Evolutionary conservation across 164 flowering plant genomes (phyloP).

Genomic region (Vitis vinifera): DNA sequence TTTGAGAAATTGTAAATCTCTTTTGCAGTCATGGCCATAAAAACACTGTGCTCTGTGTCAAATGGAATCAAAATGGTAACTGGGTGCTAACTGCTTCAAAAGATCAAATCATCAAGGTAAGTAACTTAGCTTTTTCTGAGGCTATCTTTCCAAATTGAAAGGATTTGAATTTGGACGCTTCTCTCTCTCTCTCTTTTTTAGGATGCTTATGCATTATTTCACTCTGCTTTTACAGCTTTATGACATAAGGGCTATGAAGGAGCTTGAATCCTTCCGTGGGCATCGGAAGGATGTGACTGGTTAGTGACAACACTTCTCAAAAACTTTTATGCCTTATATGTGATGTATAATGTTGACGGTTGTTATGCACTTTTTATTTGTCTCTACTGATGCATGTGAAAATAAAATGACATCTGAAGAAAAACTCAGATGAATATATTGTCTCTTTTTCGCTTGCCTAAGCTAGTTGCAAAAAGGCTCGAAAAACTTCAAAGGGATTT

Average conservation of each 20-base stretch:
- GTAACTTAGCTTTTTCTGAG: background rate
- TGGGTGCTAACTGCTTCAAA: slow-evolving; percentile 98
- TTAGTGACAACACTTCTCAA: slow-evolving; percentile 34
- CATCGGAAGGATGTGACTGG: slow-evolving; percentile 96
- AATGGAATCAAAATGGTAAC: slow-evolving; percentile 99
- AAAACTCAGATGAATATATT: no score
- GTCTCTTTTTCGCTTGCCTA: no score
- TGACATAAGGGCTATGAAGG: slow-evolving; percentile 98
- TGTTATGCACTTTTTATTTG: background rate
- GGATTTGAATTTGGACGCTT: background rate
- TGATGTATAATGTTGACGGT: background rate
- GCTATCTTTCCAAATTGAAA: background rate
- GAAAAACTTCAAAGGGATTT: no score
- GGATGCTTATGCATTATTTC: background rate
- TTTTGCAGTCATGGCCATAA: slow-evolving; percentile 96
- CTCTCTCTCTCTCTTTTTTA: background rate
- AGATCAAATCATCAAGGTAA: slow-evolving; percentile 97
- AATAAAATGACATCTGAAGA: no score
- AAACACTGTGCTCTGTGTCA: slow-evolving; percentile 87
- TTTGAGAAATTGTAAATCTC: slow-evolving; percentile 10
- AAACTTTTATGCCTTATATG: background rate
- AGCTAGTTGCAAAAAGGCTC: no score
- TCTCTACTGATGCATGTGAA: background rate
- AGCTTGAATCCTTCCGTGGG: slow-evolving; percentile 98
- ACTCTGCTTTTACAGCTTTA: slow-evolving; percentile 66